These are phyloP conservation scores for Imleria badia DNA, from an alignment of 768 basidiomycete genomes.

Conservation along the genomic window DNA sequence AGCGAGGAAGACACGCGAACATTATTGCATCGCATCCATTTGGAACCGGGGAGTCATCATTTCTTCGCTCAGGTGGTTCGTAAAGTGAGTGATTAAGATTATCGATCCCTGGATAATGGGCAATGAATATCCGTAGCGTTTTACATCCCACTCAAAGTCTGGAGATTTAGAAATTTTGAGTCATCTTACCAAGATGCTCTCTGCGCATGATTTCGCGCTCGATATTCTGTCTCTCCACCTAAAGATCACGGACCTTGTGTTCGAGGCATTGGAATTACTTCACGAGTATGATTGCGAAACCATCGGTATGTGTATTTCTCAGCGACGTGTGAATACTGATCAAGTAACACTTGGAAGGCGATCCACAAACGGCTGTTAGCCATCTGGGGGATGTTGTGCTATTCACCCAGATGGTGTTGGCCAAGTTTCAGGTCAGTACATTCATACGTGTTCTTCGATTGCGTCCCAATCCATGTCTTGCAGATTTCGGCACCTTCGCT, in stretches of 20 bases:
- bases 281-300: constrained; percentile 79
- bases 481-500: constrained; percentile 54
- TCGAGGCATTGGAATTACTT: constrained; percentile 58
- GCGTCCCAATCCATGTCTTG: constrained; percentile 1
- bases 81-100: constrained; percentile 45
- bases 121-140: constrained; percentile 46
- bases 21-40: constrained; percentile 44
- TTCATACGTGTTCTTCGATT: neutral
- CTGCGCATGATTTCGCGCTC: constrained; percentile 54
- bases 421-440: constrained; percentile 59
- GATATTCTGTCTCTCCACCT: constrained; percentile 72
- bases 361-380: constrained; percentile 79
- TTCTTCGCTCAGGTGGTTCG: constrained; percentile 55
- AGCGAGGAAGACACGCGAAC: constrained; percentile 36
- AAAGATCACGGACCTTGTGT: constrained; percentile 62
- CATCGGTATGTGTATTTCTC: constrained; percentile 53
- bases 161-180: constrained; percentile 70
- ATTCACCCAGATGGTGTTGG: constrained; percentile 64
- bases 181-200: constrained; percentile 66
- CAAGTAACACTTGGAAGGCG: constrained; percentile 45
- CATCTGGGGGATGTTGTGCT: constrained; percentile 79
- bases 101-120: neutral
- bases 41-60: constrained; percentile 56
- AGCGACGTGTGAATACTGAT: neutral
- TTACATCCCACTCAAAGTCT: constrained; percentile 48